Evolutionary conservation across 768 basidiomycete genomes (phyloP).

Genomic region (Rubroboletus pulcherrimus): DNA sequence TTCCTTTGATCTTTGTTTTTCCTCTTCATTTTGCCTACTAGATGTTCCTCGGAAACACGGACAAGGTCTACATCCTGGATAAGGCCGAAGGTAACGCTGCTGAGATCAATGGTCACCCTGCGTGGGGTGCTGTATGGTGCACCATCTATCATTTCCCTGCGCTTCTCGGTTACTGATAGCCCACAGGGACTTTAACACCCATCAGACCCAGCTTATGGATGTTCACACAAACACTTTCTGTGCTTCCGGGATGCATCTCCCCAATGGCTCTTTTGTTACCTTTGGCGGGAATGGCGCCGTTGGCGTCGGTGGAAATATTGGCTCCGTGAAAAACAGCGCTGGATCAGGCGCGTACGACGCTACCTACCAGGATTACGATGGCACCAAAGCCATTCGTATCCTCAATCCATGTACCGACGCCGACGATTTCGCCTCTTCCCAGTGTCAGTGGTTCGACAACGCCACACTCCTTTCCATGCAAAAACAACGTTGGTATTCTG

Average conservation of each 20-base stretch:
- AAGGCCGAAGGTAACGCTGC: conserved; percentile 79
- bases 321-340: conserved; percentile 45
- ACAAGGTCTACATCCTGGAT: conserved; percentile 89
- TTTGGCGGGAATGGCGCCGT: conserved; percentile 80
- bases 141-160: not conserved
- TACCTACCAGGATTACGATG: conserved; percentile 76
- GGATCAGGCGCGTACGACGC: conserved; percentile 56
- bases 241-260: conserved; percentile 77
- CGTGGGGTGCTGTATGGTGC: conserved; percentile 71
- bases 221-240: conserved; percentile 74
- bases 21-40: conserved; percentile 23
- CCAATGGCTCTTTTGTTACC: conserved; percentile 70
- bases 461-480: conserved; percentile 60
- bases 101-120: conserved; percentile 63
- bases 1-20: not conserved
- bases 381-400: conserved; percentile 73
- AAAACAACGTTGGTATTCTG: conserved; percentile 73
- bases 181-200: conserved; percentile 23
- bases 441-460: conserved; percentile 75
- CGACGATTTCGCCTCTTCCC: conserved; percentile 43
- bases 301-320: conserved; percentile 57
- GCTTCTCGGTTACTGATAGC: not conserved
- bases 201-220: conserved; percentile 19
- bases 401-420: conserved; percentile 66
- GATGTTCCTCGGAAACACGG: conserved; percentile 77